Conservation (phyloP, 169 alveolate genomes). For the Besnoitia besnoiti region DNA sequence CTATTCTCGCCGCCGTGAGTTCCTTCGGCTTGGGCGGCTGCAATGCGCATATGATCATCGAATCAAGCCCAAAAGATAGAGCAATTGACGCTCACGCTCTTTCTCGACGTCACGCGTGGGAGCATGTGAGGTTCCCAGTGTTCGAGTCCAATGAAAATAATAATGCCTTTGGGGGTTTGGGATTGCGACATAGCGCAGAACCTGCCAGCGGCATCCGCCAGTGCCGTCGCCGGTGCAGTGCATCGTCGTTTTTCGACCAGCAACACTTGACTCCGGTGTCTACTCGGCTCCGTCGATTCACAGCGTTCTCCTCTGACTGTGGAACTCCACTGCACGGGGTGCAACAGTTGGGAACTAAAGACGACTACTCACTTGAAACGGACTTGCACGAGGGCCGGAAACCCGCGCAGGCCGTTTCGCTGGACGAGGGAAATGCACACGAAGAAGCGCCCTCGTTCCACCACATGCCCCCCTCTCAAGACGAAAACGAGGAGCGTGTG, state of each 20-base stretch:
- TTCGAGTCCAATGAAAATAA: not conserved
- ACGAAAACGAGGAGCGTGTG: not conserved
- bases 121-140: not conserved
- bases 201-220: not conserved
- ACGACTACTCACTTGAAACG: no score
- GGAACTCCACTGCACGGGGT: not conserved
- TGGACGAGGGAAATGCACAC: no score
- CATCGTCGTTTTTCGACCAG: not conserved
- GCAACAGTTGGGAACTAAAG: not conserved
- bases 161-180: not conserved
- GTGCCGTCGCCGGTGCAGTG: not conserved
- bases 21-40: conserved; percentile 81
- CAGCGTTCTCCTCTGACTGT: not conserved
- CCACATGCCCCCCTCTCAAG: no score
- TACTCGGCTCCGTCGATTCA: not conserved
- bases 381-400: not conserved
- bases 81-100: not conserved
- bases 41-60: conserved; percentile 75
- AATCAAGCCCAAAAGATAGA: not conserved
- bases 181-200: not conserved
- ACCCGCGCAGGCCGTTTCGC: no score
- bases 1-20: conserved; percentile 70
- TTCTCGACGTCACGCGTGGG: not conserved
- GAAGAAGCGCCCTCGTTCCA: no score
- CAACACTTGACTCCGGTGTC: not conserved